Conservation (phyloP, 2,329 filamentous ascomycete species). For the Spiromastix sp. region DNA sequence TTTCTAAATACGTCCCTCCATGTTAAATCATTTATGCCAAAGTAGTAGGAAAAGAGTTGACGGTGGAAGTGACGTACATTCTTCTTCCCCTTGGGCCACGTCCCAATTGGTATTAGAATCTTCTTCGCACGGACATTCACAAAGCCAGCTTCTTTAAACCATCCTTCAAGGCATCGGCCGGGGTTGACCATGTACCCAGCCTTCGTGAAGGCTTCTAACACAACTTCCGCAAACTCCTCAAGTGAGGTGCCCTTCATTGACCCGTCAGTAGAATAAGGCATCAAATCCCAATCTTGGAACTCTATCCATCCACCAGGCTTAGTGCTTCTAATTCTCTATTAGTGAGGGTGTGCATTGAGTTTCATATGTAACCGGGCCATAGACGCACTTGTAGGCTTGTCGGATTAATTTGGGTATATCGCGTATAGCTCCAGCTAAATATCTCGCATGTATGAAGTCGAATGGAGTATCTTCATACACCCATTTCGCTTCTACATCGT, state of each 20-base stretch:
- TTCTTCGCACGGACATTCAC: slow-evolving; percentile 2
- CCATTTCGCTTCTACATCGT: slow-evolving; percentile 25
- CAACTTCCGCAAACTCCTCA: slow-evolving; percentile 5
- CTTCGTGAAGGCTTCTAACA: slow-evolving; percentile 4
- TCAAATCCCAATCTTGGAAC: slow-evolving; percentile 20
- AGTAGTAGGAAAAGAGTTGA: slow-evolving; percentile 15
- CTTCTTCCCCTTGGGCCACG: slow-evolving; percentile 4
- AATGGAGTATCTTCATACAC: slow-evolving; percentile 17
- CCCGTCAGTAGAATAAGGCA: neutral
- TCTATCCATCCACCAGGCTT: slow-evolving; percentile 35
- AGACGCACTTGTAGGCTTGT: slow-evolving; percentile 6
- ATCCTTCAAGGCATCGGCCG: slow-evolving; percentile 2
- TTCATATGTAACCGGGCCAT: neutral
- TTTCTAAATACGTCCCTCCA: too few relatives aligned
- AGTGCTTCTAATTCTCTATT: slow-evolving; percentile 9
- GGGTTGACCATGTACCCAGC: slow-evolving; percentile 4
- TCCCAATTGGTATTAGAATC: slow-evolving; percentile 2
- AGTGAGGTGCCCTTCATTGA: slow-evolving; percentile 6
- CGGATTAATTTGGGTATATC: slow-evolving; percentile 16
- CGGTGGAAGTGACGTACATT: slow-evolving; percentile 1
- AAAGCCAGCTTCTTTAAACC: slow-evolving; percentile 4
- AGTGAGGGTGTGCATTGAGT: neutral
- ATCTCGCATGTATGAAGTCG: slow-evolving; percentile 25
- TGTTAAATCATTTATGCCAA: slow-evolving; percentile 4
- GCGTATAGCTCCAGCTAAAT: slow-evolving; percentile 21